These are phyloP conservation scores for Colletotrichum camelliae DNA, from an alignment of 2,329 filamentous ascomycete species.

Conservation along the genomic window DNA sequence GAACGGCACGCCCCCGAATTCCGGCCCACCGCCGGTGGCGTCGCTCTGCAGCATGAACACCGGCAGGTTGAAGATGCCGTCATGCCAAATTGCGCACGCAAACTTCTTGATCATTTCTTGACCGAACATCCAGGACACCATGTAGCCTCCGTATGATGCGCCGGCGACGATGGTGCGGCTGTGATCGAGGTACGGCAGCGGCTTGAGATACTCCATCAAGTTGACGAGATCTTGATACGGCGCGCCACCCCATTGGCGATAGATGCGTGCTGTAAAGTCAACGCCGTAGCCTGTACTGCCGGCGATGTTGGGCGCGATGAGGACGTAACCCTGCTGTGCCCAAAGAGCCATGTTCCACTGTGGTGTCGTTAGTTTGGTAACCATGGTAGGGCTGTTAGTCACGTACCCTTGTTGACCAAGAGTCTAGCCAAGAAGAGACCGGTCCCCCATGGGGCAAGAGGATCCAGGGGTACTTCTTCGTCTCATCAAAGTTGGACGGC, in stretches of 20 bases:
- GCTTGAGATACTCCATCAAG: constrained; percentile 56
- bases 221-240: constrained; percentile 62
- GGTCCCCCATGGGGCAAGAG: constrained; percentile 46
- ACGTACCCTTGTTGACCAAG: constrained; percentile 51
- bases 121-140: constrained; percentile 65
- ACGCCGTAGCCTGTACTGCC: constrained; percentile 63
- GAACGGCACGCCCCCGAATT: constrained; percentile 46
- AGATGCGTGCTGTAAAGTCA: constrained; percentile 43
- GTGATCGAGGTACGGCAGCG: constrained; percentile 59
- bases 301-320: constrained; percentile 64
- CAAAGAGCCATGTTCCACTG: constrained; percentile 61
- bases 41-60: constrained; percentile 32
- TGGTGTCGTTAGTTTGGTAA: neutral
- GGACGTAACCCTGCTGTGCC: constrained; percentile 66
- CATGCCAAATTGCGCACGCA: constrained; percentile 49
- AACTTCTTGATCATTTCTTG: constrained; percentile 53
- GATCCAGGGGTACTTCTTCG: constrained; percentile 41
- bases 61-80: constrained; percentile 45
- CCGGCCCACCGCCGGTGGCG: constrained; percentile 26
- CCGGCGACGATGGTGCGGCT: constrained; percentile 57
- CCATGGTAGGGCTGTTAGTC: neutral
- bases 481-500: constrained; percentile 41
- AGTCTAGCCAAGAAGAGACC: constrained; percentile 54
- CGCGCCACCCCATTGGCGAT: constrained; percentile 56
- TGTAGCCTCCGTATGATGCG: constrained; percentile 63